Conservation (phyloP, 495 filamentous ascomycete species). For the Penicillium roqueforti region DNA sequence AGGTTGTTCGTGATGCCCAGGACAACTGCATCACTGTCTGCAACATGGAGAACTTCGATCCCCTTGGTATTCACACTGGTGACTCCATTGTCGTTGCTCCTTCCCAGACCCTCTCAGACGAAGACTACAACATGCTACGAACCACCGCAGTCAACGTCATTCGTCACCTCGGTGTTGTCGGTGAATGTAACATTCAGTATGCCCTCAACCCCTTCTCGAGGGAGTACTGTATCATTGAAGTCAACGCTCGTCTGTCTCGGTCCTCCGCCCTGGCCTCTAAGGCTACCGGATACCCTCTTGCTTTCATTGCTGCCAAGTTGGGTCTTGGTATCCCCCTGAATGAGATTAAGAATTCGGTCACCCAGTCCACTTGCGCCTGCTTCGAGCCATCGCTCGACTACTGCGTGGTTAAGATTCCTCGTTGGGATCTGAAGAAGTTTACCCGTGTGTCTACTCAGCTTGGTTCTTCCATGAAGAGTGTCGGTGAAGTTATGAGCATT, state of each 20-base stretch:
- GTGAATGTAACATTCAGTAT: conserved; percentile 99
- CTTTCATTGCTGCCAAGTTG: conserved; percentile 93
- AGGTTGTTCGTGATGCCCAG: conserved; percentile 90
- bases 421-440: conserved; percentile 99
- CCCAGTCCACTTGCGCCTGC: conserved; percentile 93
- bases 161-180: conserved; percentile 91
- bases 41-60: conserved; percentile 99
- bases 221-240: conserved; percentile 98
- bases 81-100: conserved; percentile 98
- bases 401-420: conserved; percentile 97
- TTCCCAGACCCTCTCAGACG: conserved; percentile 93
- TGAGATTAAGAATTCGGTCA: conserved; percentile 94
- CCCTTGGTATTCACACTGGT: conserved; percentile 95
- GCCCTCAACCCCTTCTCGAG: conserved; percentile 93
- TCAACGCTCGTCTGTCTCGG: conserved; percentile 95
- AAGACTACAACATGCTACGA: conserved; percentile 98
- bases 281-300: conserved; percentile 94
- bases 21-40: conserved; percentile 99
- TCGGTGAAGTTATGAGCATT: conserved; percentile 98
- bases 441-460: conserved; percentile 91
- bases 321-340: conserved; percentile 93
- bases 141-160: conserved; percentile 99
- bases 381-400: conserved; percentile 99
- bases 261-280: conserved; percentile 97
- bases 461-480: conserved; percentile 98